These are phyloP conservation scores for Leccinum ambiguum DNA, from an alignment of 1,284 basidiomycete species.

Conservation along the genomic window DNA sequence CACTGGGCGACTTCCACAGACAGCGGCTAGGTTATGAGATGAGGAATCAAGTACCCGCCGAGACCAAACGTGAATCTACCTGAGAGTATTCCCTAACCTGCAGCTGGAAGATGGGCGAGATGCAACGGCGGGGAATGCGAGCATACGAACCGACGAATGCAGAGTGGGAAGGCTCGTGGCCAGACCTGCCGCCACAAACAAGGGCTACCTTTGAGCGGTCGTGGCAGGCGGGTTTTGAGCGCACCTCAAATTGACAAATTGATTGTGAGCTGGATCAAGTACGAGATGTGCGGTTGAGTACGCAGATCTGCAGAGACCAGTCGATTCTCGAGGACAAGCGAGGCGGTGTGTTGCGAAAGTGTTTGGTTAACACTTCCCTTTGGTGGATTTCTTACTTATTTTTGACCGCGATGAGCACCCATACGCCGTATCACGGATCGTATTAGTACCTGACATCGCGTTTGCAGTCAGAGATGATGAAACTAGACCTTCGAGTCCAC, in stretches of 20 bases:
- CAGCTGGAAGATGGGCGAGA: not conserved
- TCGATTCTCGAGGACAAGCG: too few relatives aligned
- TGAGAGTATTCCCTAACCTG: constrained; percentile 78
- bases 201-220: constrained; percentile 74
- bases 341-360: too few relatives aligned
- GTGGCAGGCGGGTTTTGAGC: constrained; percentile 34
- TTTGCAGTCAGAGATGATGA: not conserved
- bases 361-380: too few relatives aligned
- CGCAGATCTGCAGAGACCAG: too few relatives aligned
- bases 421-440: constrained; percentile 1
- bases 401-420: too few relatives aligned
- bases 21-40: constrained; percentile 55
- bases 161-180: constrained; percentile 88
- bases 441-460: not conserved
- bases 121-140: not conserved
- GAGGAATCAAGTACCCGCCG: not conserved
- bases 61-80: constrained; percentile 39
- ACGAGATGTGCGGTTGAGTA: too few relatives aligned
- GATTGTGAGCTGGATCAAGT: too few relatives aligned
- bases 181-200: constrained; percentile 88
- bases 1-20: constrained; percentile 89
- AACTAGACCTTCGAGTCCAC: not conserved
- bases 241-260: too few relatives aligned
- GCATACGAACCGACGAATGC: constrained; percentile 68
- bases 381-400: too few relatives aligned